phyloP scores from a whole-genome alignment of 1,139 yeast species.

The Geotrichum histeridarum region DNA sequence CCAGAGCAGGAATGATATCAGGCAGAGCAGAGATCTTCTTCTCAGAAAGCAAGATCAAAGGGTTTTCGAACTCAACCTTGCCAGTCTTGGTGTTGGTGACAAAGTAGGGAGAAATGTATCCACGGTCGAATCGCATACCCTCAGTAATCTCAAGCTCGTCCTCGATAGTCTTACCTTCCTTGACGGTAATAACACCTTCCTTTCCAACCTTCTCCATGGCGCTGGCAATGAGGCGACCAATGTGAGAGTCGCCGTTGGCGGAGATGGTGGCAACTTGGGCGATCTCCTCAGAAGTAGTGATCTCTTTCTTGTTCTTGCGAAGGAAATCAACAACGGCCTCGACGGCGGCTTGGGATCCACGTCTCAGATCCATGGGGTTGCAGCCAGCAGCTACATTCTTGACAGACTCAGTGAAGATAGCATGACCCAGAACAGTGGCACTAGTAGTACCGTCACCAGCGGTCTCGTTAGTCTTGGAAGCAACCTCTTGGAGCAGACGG shows the following conservation, averaged over 20 bases:
- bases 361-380: slow-evolving; percentile 98
- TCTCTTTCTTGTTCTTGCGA: slow-evolving; percentile 88
- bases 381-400: slow-evolving; percentile 99
- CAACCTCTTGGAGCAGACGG: slow-evolving; percentile 92
- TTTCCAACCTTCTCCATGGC: slow-evolving; percentile 99
- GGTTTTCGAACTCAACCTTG: slow-evolving; percentile 96
- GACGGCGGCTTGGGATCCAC: slow-evolving; percentile 98
- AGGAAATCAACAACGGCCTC: slow-evolving; percentile 90
- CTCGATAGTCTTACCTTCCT: slow-evolving; percentile 95
- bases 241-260: slow-evolving; percentile 94
- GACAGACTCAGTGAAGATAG: slow-evolving; percentile 94
- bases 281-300: slow-evolving; percentile 93
- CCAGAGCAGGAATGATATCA: slow-evolving; percentile 91
- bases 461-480: slow-evolving; percentile 94
- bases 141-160: slow-evolving; percentile 97
- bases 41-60: slow-evolving; percentile 82
- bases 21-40: slow-evolving; percentile 91
- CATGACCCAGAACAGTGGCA: slow-evolving; percentile 95
- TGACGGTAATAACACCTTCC: slow-evolving; percentile 98
- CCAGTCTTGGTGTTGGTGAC: slow-evolving; percentile 95
- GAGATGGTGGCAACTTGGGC: slow-evolving; percentile 99
- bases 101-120: slow-evolving; percentile 96
- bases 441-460: slow-evolving; percentile 99
- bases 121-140: slow-evolving; percentile 99
- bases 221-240: slow-evolving; percentile 86